phyloP scores from a whole-genome alignment of 148 eudicot species.

The Silene conica region DNA sequence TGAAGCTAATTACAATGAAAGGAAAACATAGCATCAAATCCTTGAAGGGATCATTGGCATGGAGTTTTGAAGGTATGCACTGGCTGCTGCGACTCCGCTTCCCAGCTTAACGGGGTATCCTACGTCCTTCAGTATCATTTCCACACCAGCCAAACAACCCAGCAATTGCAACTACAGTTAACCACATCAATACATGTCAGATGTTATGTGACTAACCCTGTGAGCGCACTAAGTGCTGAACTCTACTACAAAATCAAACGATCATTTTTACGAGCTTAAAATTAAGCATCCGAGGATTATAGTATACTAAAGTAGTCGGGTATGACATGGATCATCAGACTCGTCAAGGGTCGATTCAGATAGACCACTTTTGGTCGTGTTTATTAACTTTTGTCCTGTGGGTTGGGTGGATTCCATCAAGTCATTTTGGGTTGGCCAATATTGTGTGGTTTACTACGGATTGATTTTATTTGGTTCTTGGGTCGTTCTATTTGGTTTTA shows the following conservation, averaged over 20 bases:
- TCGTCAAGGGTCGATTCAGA: too few species aligned
- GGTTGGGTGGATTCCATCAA: too few species aligned
- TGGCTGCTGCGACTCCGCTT: slow-evolving; percentile 87
- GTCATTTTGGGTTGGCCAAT: too few species aligned
- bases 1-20: slow-evolving; percentile 28
- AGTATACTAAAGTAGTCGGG: background rate
- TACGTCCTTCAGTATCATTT: slow-evolving; percentile 95
- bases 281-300: background rate
- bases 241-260: too few species aligned
- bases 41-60: slow-evolving; percentile 86
- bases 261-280: background rate
- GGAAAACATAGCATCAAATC: slow-evolving; percentile 46
- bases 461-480: too few species aligned
- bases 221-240: too few species aligned
- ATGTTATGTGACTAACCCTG: background rate
- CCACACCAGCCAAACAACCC: slow-evolving; percentile 97
- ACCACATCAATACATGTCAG: background rate
- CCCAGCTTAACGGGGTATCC: slow-evolving; percentile 96
- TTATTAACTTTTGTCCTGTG: too few species aligned
- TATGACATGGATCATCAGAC: too few species aligned
- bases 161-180: slow-evolving; percentile 75
- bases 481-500: background rate
- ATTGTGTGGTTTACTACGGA: too few species aligned
- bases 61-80: slow-evolving; percentile 68
- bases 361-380: too few species aligned